phyloP scores from a whole-genome alignment of 805 yeast genomes.

The Ogataea pignaliae region DNA sequence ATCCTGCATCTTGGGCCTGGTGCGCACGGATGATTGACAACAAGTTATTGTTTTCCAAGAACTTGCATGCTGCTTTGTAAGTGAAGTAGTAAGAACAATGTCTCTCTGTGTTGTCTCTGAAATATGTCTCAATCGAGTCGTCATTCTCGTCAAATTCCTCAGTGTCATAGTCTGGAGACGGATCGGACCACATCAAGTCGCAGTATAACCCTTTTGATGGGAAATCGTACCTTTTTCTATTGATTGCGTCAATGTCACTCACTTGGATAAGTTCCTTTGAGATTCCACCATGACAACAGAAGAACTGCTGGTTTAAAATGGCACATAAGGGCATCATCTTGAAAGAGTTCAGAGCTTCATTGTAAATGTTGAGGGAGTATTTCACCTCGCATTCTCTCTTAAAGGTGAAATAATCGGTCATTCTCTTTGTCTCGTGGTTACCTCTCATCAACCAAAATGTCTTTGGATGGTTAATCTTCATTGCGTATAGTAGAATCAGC shows the following conservation, averaged over 20 bases:
- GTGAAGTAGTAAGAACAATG: conserved; percentile 92
- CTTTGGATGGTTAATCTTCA: conserved; percentile 71
- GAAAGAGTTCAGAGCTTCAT: conserved; percentile 71
- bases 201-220: conserved; percentile 92
- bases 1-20: conserved; percentile 96
- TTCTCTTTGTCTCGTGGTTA: conserved; percentile 89
- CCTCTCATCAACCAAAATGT: conserved; percentile 84
- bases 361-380: conserved; percentile 62
- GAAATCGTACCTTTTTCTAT: conserved; percentile 78
- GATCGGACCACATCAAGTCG: conserved; percentile 94
- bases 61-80: conserved; percentile 72
- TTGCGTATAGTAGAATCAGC: conserved; percentile 66
- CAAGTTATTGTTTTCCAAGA: conserved; percentile 71
- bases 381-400: conserved; percentile 86
- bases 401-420: conserved; percentile 93
- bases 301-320: conserved; percentile 84
- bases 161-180: conserved; percentile 78
- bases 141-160: conserved; percentile 26
- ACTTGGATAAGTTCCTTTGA: conserved; percentile 75
- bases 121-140: conserved; percentile 40
- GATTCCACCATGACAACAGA: conserved; percentile 94
- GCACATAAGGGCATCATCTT: conserved; percentile 89
- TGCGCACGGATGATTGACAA: conserved; percentile 88
- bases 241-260: conserved; percentile 62
- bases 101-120: conserved; percentile 66